Evolutionary conservation across 441 rosid genomes (phyloP), one percentile per base, ranked within the genome.

Genomic region (Mallotus repandus): DNA sequence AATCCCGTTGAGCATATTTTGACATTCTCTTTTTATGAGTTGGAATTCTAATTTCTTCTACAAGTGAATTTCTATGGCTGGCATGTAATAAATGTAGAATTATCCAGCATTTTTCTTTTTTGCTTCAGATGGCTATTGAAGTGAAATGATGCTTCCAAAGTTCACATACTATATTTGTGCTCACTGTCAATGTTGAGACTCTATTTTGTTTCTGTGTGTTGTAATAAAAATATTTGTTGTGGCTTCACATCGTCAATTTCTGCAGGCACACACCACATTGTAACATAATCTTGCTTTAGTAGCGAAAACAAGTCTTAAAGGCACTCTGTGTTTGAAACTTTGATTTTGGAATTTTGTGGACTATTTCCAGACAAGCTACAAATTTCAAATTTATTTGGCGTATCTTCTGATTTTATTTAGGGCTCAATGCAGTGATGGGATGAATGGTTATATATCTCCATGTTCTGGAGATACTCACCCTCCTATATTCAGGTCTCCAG

Each of bases 391-490:
- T 29, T 58, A 18, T 69, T 49, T 76, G 73, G 73, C 69, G 66
- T 38, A 72, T 81, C 68, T 63, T 63, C 87, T 91, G 83, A 86
- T 77, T 75, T 46, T 68, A 69, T 60, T 80, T 85, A 74, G 76
- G 83, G 74, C 74, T 87, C 19, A 78, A 15, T 92, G 93, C 93
- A 94, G 98, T 78, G 94, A 85, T 74, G 98, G 93, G 69, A 91
- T 95, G 98, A 91, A 93, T 68, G 99, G 98, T 70, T 95, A 87
- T 80, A 79, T 95, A 77, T 86, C 86, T 50, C 92, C 92, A 49
- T 93, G 94, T 75, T 86, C 81, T 72, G 97, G 88, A 78, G 95
- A 90, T 77, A 74, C 90, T 66, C 92, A 88, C 66, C 97, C 96
- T 66, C 88, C 95, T 52, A 74, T 88, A 81, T 85, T 89, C 78